Evolutionary conservation across 495 filamentous ascomycete genomes (phyloP).

Genomic region (Articulospora tetracladia): DNA sequence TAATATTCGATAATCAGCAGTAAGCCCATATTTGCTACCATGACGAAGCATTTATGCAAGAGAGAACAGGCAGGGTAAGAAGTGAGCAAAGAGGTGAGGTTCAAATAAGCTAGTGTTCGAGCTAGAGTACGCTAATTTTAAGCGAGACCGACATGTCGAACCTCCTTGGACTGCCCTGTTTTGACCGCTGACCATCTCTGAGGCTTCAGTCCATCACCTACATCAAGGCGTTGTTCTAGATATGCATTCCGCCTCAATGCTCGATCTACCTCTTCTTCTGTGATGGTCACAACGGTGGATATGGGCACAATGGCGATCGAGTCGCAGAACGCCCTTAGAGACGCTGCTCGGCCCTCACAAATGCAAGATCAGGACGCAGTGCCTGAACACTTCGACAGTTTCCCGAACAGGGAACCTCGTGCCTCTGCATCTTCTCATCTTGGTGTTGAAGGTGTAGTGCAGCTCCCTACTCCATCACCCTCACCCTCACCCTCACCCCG

Average conservation of each 20-base stretch:
- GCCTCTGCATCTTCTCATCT: neutral
- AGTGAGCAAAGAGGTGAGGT: no score
- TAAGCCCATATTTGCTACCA: no score
- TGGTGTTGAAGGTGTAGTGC: conserved; percentile 8
- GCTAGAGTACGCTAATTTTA: no score
- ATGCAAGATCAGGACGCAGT: neutral
- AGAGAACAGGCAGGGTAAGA: no score
- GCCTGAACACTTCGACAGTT: neutral
- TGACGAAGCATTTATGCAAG: no score
- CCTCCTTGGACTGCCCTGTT: no score
- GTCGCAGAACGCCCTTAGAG: neutral
- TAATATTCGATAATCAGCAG: no score
- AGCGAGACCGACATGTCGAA: no score
- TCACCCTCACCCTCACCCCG: conserved; percentile 18
- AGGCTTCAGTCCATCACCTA: neutral
- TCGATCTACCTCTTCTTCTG: neutral
- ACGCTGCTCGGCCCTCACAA: neutral
- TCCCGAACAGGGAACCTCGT: neutral
- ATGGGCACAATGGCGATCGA: neutral
- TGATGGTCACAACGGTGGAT: neutral
- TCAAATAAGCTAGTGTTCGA: no score
- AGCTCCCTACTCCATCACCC: conserved; percentile 23
- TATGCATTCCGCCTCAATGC: neutral
- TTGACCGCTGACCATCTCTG: no score
- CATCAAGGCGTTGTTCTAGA: neutral